phyloP scores from a whole-genome alignment of 1,284 basidiomycete species.

The Pseudozyma flocculosa region DNA sequence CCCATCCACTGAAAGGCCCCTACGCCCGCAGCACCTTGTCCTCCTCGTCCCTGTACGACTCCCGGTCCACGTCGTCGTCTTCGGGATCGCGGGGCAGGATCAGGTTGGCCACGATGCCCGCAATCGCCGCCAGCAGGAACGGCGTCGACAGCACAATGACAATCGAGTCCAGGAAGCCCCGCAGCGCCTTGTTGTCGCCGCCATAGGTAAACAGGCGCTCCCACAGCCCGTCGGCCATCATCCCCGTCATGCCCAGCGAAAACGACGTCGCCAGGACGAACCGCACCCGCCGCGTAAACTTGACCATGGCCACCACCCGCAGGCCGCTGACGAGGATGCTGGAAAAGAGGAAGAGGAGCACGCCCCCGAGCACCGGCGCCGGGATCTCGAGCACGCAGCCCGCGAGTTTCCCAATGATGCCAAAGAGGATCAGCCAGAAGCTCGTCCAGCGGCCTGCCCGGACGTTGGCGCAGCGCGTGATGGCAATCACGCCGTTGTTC shows the following conservation, averaged over 20 bases:
- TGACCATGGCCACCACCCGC: constrained; percentile 69
- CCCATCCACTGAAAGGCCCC: too few relatives aligned
- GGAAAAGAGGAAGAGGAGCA: constrained; percentile 57
- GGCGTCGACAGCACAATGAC: constrained; percentile 66
- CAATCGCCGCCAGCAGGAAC: constrained; percentile 70
- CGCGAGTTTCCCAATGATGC: constrained; percentile 74
- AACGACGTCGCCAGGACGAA: constrained; percentile 67
- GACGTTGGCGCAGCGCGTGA: constrained; percentile 53
- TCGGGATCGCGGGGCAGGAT: constrained; percentile 45
- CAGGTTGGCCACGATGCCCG: constrained; percentile 40
- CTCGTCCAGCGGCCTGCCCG: constrained; percentile 45
- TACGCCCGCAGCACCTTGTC: too few relatives aligned
- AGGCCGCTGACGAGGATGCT: constrained; percentile 66
- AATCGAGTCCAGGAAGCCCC: constrained; percentile 74
- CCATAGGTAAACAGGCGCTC: constrained; percentile 60
- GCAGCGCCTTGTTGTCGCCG: constrained; percentile 63
- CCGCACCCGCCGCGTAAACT: constrained; percentile 71
- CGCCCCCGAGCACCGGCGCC: constrained; percentile 75
- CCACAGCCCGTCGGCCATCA: constrained; percentile 59
- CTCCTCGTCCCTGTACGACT: neutral
- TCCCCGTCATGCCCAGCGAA: constrained; percentile 71
- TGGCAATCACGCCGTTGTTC: constrained; percentile 67
- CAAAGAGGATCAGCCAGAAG: constrained; percentile 46
- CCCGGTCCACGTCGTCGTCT: constrained; percentile 11
- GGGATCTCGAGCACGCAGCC: constrained; percentile 66